Evolutionary conservation across 2,329 filamentous ascomycete genomes (phyloP).

Genomic region (Botrytis sinoallii): DNA sequence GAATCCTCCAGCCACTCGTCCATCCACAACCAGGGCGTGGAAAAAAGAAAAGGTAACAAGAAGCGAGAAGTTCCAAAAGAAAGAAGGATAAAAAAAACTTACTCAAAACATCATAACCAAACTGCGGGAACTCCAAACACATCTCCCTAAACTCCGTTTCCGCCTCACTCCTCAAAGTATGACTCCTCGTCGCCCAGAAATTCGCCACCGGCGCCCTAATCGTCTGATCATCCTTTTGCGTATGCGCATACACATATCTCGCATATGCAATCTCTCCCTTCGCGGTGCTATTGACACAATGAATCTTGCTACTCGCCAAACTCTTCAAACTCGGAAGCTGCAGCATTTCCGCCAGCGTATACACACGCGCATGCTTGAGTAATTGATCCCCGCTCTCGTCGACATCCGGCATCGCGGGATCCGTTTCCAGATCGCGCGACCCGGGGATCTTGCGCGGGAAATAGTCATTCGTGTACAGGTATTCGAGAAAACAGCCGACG

Average conservation of each 20-base stretch:
- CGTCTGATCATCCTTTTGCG: slow-evolving; percentile 61
- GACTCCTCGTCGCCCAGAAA: slow-evolving; percentile 81
- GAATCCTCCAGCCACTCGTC: background rate
- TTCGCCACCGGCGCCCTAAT: slow-evolving; percentile 83
- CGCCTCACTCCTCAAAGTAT: slow-evolving; percentile 79
- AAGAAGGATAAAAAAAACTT: slow-evolving; percentile 36
- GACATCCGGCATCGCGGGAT: slow-evolving; percentile 60
- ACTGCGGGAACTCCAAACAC: slow-evolving; percentile 87
- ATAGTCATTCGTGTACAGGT: slow-evolving; percentile 82
- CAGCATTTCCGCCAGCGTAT: slow-evolving; percentile 82
- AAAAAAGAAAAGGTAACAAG: background rate
- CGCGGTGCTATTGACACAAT: slow-evolving; percentile 83
- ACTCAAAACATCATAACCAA: slow-evolving; percentile 90
- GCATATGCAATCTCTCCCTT: slow-evolving; percentile 90
- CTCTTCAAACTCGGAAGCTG: slow-evolving; percentile 65
- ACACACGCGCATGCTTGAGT: slow-evolving; percentile 83
- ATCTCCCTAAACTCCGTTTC: slow-evolving; percentile 80
- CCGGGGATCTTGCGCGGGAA: slow-evolving; percentile 67
- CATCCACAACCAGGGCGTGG: no score
- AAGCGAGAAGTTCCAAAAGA: background rate
- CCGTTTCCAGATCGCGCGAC: slow-evolving; percentile 65
- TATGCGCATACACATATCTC: slow-evolving; percentile 83
- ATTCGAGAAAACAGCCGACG: slow-evolving; percentile 77
- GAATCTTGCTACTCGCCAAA: slow-evolving; percentile 84
- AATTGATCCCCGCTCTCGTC: slow-evolving; percentile 81